Percentiles rank a stretch among this genome's conserved stretches.
Evolutionary conservation across 768 basidiomycete species (phyloP).

Genomic region (Termitomyces eurrhizus): DNA sequence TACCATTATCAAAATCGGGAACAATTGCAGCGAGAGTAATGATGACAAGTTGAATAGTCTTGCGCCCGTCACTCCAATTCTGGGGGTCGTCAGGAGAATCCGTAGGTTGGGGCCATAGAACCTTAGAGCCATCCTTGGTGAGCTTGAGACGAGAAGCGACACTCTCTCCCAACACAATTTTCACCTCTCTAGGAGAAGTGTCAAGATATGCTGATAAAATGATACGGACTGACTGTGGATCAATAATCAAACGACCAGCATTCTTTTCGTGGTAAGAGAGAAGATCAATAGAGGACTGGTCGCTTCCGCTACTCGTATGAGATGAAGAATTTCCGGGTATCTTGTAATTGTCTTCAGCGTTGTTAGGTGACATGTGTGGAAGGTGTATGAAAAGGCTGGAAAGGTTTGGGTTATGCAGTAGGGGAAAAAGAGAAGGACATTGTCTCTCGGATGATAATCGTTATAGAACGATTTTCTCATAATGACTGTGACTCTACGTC

Average conservation of each 20-base stretch:
- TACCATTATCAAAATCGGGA: slow-evolving; percentile 64
- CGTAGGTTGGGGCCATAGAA: slow-evolving; percentile 69
- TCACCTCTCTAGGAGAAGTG: slow-evolving; percentile 47
- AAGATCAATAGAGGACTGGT: slow-evolving; percentile 26
- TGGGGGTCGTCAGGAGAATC: slow-evolving; percentile 61
- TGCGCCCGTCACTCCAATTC: slow-evolving; percentile 55
- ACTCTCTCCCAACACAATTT: slow-evolving; percentile 54
- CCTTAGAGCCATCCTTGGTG: slow-evolving; percentile 48
- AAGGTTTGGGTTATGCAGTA: background rate
- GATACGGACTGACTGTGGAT: slow-evolving; percentile 48
- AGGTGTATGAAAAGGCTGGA: background rate
- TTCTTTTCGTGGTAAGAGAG: slow-evolving; percentile 47
- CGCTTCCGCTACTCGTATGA: slow-evolving; percentile 10
- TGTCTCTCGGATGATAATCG: background rate
- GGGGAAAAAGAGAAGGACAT: background rate
- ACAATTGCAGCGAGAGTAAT: slow-evolving; percentile 62
- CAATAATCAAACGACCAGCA: slow-evolving; percentile 58
- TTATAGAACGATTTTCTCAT: background rate
- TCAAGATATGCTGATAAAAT: background rate
- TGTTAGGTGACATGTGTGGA: slow-evolving; percentile 22
- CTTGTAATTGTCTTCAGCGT: slow-evolving; percentile 16
- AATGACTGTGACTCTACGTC: background rate
- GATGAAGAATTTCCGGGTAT: slow-evolving; percentile 15
- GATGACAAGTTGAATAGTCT: slow-evolving; percentile 53
- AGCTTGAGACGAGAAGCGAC: slow-evolving; percentile 56